Conservation (phyloP, 2,329 filamentous ascomycete species). For the Neoscytalidium dimidiatum region DNA sequence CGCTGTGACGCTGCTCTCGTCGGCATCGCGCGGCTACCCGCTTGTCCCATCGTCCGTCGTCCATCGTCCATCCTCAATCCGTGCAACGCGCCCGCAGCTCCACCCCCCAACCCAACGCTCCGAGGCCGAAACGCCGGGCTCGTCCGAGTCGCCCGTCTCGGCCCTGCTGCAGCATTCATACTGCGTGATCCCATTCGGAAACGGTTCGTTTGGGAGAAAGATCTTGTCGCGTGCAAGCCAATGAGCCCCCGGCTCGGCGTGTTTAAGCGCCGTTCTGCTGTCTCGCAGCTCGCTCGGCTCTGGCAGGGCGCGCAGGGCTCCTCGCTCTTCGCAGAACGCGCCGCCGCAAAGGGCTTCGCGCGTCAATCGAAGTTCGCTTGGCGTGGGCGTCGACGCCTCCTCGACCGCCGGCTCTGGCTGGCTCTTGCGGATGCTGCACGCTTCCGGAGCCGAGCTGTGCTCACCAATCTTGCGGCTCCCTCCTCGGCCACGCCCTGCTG, state of each 20-base stretch:
- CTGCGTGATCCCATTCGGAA: neutral
- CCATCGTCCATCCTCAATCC: neutral
- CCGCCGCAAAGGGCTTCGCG: conserved; percentile 4
- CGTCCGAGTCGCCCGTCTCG: neutral
- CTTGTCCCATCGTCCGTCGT: too few species aligned
- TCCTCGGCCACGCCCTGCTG: neutral
- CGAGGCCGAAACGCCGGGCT: conserved; percentile 4
- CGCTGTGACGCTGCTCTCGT: neutral
- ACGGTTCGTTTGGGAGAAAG: neutral
- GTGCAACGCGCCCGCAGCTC: too few species aligned
- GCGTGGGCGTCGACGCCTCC: neutral
- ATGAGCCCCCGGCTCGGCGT: neutral
- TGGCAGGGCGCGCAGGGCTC: too few species aligned
- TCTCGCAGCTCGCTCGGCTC: conserved; percentile 5
- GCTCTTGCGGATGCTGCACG: conserved; percentile 5
- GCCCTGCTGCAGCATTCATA: neutral
- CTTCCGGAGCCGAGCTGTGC: conserved; percentile 13
- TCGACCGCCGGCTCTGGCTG: neutral
- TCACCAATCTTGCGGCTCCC: conserved; percentile 1
- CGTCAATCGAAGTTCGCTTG: conserved; percentile 3
- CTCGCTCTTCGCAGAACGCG: neutral
- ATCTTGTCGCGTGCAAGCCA: neutral
- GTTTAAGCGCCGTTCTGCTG: conserved; percentile 3
- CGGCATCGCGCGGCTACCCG: neutral
- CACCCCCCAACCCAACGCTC: neutral